These are phyloP conservation scores for Tausonia pullulans DNA, from an alignment of 1,284 basidiomycete genomes.

Conservation along the genomic window DNA sequence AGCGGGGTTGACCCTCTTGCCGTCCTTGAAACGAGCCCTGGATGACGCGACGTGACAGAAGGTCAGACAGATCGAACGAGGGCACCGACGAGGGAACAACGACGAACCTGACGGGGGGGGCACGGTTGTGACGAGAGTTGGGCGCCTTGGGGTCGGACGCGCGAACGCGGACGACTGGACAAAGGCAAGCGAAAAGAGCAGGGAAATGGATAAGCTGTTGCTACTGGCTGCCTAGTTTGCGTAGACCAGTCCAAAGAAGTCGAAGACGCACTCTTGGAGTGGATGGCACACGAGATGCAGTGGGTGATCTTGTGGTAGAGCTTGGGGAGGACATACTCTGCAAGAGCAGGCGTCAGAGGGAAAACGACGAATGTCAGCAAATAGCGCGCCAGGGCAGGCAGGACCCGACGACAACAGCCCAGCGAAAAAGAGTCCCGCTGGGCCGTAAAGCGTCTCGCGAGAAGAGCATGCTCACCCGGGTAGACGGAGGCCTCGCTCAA, in stretches of 20 bases:
- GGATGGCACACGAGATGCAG: conserved; percentile 98
- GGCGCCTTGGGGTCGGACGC: conserved; percentile 61
- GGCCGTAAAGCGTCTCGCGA: neutral
- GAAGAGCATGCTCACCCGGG: conserved; percentile 49
- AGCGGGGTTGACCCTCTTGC: conserved; percentile 76
- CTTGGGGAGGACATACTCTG: conserved; percentile 96
- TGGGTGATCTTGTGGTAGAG: conserved; percentile 99
- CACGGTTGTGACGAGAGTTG: conserved; percentile 74
- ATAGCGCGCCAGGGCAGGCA: neutral
- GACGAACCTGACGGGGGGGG: conserved; percentile 61
- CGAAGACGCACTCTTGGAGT: conserved; percentile 72
- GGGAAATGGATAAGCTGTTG: neutral
- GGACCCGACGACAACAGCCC: neutral
- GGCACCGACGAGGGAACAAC: no score
- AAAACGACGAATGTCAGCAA: conserved; percentile 11
- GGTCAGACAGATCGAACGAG: no score
- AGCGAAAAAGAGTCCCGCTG: neutral
- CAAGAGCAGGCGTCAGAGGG: neutral
- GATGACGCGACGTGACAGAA: no score
- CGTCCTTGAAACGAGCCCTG: conserved; percentile 90
- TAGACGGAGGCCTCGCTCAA: conserved; percentile 95
- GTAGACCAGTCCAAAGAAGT: neutral
- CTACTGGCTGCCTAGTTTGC: neutral
- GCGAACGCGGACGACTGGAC: conserved; percentile 80
- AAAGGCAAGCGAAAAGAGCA: neutral